Base-by-base conservation (phyloP, 176 grass and related monocot genomes). In the Ensete ventricosum region DNA sequence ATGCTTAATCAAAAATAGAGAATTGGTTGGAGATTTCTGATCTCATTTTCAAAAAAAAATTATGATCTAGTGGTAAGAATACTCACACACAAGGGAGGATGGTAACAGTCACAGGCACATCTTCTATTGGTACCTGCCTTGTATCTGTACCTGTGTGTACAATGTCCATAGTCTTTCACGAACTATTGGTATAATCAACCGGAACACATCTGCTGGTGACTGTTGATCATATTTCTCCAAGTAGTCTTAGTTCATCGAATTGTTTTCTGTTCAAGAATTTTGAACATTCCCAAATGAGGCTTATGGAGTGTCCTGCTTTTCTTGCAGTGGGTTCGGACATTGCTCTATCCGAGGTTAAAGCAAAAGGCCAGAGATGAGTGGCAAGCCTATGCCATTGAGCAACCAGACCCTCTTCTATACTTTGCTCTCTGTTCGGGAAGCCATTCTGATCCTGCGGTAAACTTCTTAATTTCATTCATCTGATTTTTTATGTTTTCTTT, bases 391-490 rank as follows among this genome's bases (percentile, higher is more conserved):
- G 88, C 95, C 19, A 82, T 99, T 58, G 80, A 86, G 76, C 90
- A 99, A 85, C 53, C 84, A 62, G 91, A 99, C 73, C 95, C 95
- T 86, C 88, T 99, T 73, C 81, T 99, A 25, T 81, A 84, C 78
- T 99, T 94, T 73, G 95, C 91, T 49, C 95, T 99, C 83, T 99
- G 95, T 73, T 99, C 95, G 3, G 95, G 95, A 59, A 94, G 95
- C 88, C 95, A 94, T 86, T 99, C 95, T 82, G 95, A 99, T 94
- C 95, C 95, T 16, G 88, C 90, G 72, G 95, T 99, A 98, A 91
- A 83, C 69, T 63, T 77, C 51, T 12, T 9, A 71, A 17, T 67
- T 2, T 1, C 3, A 67, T 54, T 5, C 19, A 14, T 29, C 27
- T 27, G 16, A 11, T 20, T 53, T 25, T 11, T 54, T 24, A 24